These are phyloP conservation scores for Tuber brumale DNA, from an alignment of 495 filamentous ascomycete species.

Conservation along the genomic window DNA sequence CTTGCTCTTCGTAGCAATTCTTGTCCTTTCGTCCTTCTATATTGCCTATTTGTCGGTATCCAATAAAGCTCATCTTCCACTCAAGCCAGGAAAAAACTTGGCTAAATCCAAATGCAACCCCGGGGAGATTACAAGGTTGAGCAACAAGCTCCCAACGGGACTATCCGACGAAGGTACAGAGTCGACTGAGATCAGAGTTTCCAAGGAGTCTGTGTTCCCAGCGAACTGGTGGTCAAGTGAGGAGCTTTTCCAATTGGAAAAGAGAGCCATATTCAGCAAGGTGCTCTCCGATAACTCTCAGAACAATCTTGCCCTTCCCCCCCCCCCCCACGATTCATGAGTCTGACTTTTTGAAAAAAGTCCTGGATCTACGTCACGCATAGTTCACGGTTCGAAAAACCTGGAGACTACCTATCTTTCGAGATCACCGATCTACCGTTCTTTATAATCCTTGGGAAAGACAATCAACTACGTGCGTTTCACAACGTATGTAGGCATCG, in stretches of 20 bases:
- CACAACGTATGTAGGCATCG: conserved; percentile 57
- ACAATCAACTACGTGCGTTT: conserved; percentile 52
- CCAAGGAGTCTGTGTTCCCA: conserved; percentile 13
- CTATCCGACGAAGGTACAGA: neutral
- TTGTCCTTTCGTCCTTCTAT: neutral
- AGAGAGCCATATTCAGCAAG: conserved; percentile 20
- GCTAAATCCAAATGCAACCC: neutral
- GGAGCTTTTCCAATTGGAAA: conserved; percentile 10
- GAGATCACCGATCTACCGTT: conserved; percentile 50
- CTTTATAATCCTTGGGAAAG: conserved; percentile 48
- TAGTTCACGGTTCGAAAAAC: conserved; percentile 46
- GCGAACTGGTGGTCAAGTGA: conserved; percentile 12
- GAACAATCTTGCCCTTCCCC: neutral
- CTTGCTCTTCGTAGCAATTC: neutral
- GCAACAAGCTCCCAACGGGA: neutral
- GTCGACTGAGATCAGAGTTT: conserved; percentile 10
- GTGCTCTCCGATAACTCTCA: conserved; percentile 12
- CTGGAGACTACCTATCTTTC: conserved; percentile 50
- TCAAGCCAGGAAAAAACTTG: neutral
- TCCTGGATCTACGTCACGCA: conserved; percentile 54
- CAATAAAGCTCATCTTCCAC: neutral
- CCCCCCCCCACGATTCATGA: neutral
- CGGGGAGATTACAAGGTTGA: neutral
- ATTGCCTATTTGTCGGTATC: neutral
- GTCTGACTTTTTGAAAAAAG: conserved; percentile 11